Evolutionary conservation across 2,329 filamentous ascomycete genomes (phyloP).

Genomic region (Cordyceps tenuipes): DNA sequence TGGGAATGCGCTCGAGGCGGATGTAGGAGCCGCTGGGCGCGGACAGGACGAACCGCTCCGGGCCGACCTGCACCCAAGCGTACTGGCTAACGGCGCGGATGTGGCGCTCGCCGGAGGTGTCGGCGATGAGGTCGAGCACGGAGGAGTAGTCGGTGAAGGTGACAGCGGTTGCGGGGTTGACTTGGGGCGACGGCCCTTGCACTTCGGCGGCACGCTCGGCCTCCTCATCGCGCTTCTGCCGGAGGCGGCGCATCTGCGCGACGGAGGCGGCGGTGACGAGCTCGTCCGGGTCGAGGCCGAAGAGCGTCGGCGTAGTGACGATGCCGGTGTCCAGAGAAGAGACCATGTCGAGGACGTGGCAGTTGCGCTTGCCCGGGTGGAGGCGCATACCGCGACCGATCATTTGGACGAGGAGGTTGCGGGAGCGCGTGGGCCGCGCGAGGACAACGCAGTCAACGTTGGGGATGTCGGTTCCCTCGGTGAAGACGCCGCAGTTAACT

Average conservation of each 20-base stretch:
- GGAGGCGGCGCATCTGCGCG: conserved; percentile 50
- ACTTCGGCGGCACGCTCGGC: conserved; percentile 18
- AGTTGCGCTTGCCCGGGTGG: conserved; percentile 71
- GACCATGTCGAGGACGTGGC: conserved; percentile 95
- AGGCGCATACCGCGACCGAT: conserved; percentile 89
- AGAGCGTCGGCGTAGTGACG: conserved; percentile 82
- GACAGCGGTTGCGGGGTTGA: conserved; percentile 36
- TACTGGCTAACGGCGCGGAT: conserved; percentile 68
- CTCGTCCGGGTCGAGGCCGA: conserved; percentile 80
- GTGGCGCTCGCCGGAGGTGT: conserved; percentile 68
- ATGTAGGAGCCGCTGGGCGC: conserved; percentile 56
- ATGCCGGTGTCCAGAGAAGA: conserved; percentile 77
- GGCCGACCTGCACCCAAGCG: conserved; percentile 76
- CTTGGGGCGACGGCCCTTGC: background rate
- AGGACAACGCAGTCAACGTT: conserved; percentile 92
- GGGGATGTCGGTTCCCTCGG: conserved; percentile 94
- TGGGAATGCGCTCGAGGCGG: conserved; percentile 36
- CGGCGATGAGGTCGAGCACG: conserved; percentile 81
- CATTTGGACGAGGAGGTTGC: conserved; percentile 96
- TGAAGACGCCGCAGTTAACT: conserved; percentile 92
- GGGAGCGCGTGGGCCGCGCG: conserved; percentile 78
- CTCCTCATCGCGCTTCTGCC: conserved; percentile 38
- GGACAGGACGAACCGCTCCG: conserved; percentile 61
- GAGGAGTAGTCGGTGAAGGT: conserved; percentile 87
- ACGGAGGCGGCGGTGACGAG: conserved; percentile 60